Conservation (phyloP, 257 asterid genomes). For the Solanum medicagineum region DNA sequence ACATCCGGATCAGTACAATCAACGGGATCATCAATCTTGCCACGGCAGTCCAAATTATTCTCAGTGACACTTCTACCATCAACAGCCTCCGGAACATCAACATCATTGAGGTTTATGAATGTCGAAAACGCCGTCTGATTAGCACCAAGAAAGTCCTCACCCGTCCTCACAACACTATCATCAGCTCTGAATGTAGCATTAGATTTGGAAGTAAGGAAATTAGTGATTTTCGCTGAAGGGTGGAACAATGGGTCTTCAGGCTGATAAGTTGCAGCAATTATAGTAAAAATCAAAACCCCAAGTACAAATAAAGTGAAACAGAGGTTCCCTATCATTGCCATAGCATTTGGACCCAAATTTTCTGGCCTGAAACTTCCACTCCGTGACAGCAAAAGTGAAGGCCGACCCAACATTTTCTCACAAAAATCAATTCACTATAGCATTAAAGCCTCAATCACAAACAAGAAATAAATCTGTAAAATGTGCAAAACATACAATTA, state of each 20-base stretch:
- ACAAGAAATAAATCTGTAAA: not conserved
- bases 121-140: conserved; percentile 66
- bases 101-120: conserved; percentile 72
- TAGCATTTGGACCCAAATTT: conserved; percentile 66
- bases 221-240: conserved; percentile 76
- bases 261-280: conserved; percentile 45
- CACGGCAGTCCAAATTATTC: conserved; percentile 21
- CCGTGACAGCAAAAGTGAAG: conserved; percentile 26
- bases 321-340: conserved; percentile 40
- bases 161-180: conserved; percentile 64
- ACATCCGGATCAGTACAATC: conserved; percentile 75
- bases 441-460: not conserved
- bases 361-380: conserved; percentile 49
- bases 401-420: conserved; percentile 37
- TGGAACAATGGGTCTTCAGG: conserved; percentile 59
- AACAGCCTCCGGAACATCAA: conserved; percentile 24
- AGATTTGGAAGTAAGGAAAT: conserved; percentile 56
- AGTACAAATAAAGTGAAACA: conserved; percentile 48
- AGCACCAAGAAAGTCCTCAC: conserved; percentile 74
- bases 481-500: not conserved
- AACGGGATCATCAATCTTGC: conserved; percentile 40
- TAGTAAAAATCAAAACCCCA: conserved; percentile 54
- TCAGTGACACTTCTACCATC: not conserved
- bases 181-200: conserved; percentile 82
- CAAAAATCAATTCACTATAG: not conserved